Percentiles rank a stretch among this genome's conserved stretches.
Conservation (phyloP, 1,284 basidiomycete genomes). For the Phenoliferia sp. region DNA sequence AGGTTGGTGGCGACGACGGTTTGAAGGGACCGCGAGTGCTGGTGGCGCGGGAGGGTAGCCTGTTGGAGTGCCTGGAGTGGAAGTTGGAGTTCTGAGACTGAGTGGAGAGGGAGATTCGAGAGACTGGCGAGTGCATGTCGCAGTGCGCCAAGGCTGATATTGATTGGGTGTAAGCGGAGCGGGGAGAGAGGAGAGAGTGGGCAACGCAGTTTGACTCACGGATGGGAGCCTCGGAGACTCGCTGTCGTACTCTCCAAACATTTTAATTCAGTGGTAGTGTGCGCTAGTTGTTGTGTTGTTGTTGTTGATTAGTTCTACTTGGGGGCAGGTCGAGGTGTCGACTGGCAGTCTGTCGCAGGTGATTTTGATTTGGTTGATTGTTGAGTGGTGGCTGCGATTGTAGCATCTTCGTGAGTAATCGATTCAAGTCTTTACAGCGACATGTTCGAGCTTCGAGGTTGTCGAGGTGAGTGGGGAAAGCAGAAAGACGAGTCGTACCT, state of each 20-base stretch:
- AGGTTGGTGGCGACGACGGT: too few species aligned
- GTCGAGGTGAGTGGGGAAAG: not conserved
- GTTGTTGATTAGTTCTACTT: not conserved
- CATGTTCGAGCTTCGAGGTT: not conserved
- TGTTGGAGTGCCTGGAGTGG: not conserved
- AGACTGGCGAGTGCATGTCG: not conserved
- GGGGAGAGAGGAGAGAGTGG: not conserved
- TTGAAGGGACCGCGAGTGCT: not conserved
- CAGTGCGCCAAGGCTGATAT: slow-evolving; percentile 8
- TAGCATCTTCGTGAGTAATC: too few species aligned
- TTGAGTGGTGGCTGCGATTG: not conserved
- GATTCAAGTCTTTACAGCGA: too few species aligned
- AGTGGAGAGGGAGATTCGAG: slow-evolving; percentile 16
- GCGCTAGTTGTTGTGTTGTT: not conserved
- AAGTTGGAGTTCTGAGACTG: slow-evolving; percentile 2
- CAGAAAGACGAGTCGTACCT: not conserved
- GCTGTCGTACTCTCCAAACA: slow-evolving; percentile 21
- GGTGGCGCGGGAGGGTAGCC: not conserved
- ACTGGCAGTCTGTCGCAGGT: not conserved
- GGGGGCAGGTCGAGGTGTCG: too few species aligned
- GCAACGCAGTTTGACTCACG: slow-evolving; percentile 9
- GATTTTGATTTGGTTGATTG: not conserved
- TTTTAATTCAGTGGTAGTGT: not conserved
- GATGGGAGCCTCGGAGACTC: slow-evolving; percentile 25
- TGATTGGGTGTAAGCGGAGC: not conserved